These are phyloP conservation scores for Xylaria curta DNA, from an alignment of 495 filamentous ascomycete genomes.

Conservation along the genomic window DNA sequence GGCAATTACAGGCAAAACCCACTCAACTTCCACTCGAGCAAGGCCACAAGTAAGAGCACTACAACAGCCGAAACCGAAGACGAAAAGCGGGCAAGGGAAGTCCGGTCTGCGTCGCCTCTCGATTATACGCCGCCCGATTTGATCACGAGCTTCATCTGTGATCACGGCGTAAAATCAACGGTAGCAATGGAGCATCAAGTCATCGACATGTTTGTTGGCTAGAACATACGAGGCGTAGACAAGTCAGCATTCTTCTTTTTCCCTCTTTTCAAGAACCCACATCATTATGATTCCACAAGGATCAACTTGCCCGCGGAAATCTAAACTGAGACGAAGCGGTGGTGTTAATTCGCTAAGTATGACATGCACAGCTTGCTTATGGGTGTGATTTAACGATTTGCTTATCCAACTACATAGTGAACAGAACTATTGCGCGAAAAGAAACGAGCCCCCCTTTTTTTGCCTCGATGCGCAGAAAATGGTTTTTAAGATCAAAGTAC, in stretches of 20 bases:
- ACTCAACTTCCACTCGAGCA: slow-evolving; percentile 37
- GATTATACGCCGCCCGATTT: slow-evolving; percentile 88
- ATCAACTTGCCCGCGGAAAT: neutral
- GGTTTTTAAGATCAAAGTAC: neutral
- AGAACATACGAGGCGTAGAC: neutral
- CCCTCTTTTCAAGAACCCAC: neutral
- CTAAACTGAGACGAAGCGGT: neutral
- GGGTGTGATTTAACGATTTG: slow-evolving; percentile 15
- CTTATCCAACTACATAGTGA: slow-evolving; percentile 23
- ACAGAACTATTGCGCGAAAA: slow-evolving; percentile 6
- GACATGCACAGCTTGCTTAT: neutral
- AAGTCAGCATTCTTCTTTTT: neutral
- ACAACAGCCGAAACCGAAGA: slow-evolving; percentile 50
- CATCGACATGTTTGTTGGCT: slow-evolving; percentile 40
- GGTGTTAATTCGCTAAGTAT: slow-evolving; percentile 12
- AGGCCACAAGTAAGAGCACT: slow-evolving; percentile 48
- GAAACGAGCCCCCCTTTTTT: neutral
- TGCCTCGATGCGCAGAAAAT: slow-evolving; percentile 5
- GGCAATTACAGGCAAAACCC: slow-evolving; percentile 34
- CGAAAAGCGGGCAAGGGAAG: slow-evolving; percentile 35
- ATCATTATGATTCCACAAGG: neutral
- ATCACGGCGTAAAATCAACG: slow-evolving; percentile 52
- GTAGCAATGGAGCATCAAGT: slow-evolving; percentile 39
- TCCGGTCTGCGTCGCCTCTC: slow-evolving; percentile 57
- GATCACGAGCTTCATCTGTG: slow-evolving; percentile 63